Conservation (phyloP, 768 basidiomycete species). For the Hortiboletus campestris region DNA sequence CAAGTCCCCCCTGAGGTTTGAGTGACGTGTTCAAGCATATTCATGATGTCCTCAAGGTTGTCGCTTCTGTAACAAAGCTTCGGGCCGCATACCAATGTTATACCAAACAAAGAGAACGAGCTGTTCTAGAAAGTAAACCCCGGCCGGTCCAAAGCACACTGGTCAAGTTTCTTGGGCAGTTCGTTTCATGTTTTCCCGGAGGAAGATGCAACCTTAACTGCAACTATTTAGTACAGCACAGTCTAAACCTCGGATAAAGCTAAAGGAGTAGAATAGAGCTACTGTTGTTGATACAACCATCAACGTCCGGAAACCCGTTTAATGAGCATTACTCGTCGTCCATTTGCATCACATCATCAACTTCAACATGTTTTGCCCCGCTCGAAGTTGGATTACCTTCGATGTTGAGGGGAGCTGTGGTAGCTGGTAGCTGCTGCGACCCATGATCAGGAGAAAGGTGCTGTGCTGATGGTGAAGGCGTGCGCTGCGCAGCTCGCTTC, state of each 20-base stretch:
- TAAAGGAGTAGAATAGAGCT: slow-evolving; percentile 7
- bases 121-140: background rate
- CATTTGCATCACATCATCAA: slow-evolving; percentile 8
- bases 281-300: background rate
- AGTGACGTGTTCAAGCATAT: no score
- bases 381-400: slow-evolving; percentile 2
- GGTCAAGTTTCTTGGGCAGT: no score
- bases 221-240: slow-evolving; percentile 4
- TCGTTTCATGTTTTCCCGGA: background rate
- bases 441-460: slow-evolving; percentile 7
- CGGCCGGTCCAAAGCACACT: background rate
- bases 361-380: background rate
- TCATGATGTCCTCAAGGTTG: background rate
- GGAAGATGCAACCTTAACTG: background rate
- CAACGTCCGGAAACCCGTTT: background rate
- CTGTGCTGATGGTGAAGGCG: slow-evolving; percentile 26
- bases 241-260: background rate
- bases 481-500: slow-evolving; percentile 24
- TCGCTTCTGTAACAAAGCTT: no score
- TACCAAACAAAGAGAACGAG: background rate
- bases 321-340: slow-evolving; percentile 12
- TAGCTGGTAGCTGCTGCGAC: slow-evolving; percentile 1
- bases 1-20: no score
- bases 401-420: background rate
- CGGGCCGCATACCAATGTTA: slow-evolving; percentile 3